Base-by-base conservation (phyloP, 352 stramenopile species). In the Hyaloperonospora arabidopsidis region DNA sequence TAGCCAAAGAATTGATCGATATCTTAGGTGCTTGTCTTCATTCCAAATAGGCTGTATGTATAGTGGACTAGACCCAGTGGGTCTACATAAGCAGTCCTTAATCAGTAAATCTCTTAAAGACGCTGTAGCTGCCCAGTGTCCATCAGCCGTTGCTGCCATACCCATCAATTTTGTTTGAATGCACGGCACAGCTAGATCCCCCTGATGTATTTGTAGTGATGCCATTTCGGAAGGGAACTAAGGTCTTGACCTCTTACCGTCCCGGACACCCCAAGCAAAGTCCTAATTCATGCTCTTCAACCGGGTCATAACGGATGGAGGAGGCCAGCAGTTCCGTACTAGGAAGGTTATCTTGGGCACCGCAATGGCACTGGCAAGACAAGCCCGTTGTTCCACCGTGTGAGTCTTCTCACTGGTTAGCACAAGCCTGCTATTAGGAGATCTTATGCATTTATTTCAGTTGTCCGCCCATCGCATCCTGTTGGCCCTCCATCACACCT, bases 61-160 rank as follows among this genome's bases (percentile, higher is more conserved):
- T 15, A 10, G 3, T 18, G 21, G 10, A 22, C 36, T 15, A 12
- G 36, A 19, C 2, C 19, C 36, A 22, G n/a, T 2, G 10, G 36
- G 19, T 1, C 36, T 18, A 12, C 36, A 44, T 19, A 44, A 10
- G 7, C 18, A 19, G 36, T 44, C 13, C 1, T 18, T 18, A 1
- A 47, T 47, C 18, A 47, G 18, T 47, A 47, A 47, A 32, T 47
- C 19, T 15, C 40, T 13, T 6, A 5, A 32, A 32, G 40, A 47
- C 12, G 13, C 7, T 17, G 40, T 47, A 29, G 17, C 19, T 17
- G 19, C 40, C 5, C 40, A 47, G 1, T 47, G 18, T 0, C 40
- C 40, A n/a, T 29, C 40, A 29, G 35, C 40, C 12, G 40, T 47
- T 7, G 8, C 1, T 18, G 40, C 18, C 40, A 47, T 32, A 47